Percentiles rank a stretch among this genome's conserved stretches.
Evolutionary conservation across 345 rosid species (phyloP).

Genomic region (Syzygium oleosum): DNA sequence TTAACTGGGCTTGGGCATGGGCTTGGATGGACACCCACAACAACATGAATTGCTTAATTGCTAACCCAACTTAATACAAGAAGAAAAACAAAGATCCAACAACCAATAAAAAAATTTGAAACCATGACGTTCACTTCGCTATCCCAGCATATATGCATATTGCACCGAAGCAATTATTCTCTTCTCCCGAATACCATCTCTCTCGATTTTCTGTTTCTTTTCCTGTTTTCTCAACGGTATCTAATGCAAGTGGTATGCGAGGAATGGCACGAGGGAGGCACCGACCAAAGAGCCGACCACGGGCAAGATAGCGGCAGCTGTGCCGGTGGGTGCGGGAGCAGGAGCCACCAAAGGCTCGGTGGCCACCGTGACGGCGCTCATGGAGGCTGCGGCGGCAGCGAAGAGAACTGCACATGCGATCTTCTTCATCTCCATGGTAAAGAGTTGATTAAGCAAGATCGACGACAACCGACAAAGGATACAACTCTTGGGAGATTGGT

Average conservation of each 20-base stretch:
- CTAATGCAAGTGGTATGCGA: conserved; percentile 9
- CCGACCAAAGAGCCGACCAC: conserved; percentile 42
- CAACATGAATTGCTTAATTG: not conserved
- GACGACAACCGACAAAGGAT: not conserved
- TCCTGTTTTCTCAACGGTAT: not conserved
- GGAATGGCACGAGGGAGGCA: conserved; percentile 10
- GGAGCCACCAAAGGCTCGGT: conserved; percentile 21
- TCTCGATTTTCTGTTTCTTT: not conserved
- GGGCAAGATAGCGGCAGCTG: conserved; percentile 19
- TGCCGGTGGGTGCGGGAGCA: conserved; percentile 17
- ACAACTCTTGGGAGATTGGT: not conserved
- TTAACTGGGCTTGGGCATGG: not conserved
- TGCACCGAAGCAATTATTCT: too few relatives aligned
- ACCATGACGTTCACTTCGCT: not conserved
- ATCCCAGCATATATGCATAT: too few relatives aligned
- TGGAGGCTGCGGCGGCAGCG: conserved; percentile 31
- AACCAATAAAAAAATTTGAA: not conserved
- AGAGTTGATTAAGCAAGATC: not conserved
- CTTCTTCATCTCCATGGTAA: conserved; percentile 41
- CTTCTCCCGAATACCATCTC: too few relatives aligned
- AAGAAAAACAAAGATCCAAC: not conserved
- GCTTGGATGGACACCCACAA: not conserved
- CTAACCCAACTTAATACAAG: not conserved
- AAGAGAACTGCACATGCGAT: conserved; percentile 36
- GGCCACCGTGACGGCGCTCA: conserved; percentile 34